Base-by-base conservation (phyloP, 441 rosid species). In the Rhodomyrtus psidioides region DNA sequence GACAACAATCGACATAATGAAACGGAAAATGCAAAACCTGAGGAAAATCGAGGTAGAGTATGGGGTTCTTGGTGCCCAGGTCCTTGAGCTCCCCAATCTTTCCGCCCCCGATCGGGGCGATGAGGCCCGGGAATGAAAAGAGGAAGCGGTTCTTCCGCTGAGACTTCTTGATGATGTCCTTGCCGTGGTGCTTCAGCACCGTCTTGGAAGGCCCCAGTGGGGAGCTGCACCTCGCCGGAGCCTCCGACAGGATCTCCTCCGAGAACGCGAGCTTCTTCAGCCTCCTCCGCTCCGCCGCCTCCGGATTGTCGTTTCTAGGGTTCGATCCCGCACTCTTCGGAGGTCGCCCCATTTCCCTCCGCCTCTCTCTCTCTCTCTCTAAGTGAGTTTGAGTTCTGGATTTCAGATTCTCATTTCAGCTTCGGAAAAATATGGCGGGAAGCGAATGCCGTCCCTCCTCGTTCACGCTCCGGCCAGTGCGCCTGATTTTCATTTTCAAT, bases 121-220 rank as follows among this genome's bases (percentile, higher is more conserved):
- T 89, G 21, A 96, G 98, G 26, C 98, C 98, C 2, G 99, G 98
- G 86, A 97, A 94, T 23, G 99, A 95, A 91, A 95, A 96, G 83
- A 95, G 95, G 84, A 90, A 97, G 1, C 97, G 95, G 85, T 94
- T 97, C 92, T 94, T 97, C 83, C 99, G 91, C 85, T 94, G 97
- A 6, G 98, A 95, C 82, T 96, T 97, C 87, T 94, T 90, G 84
- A 95, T 85, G 85, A 97, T 93, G 90, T 96, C 98, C 86, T 86
- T 90, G 84, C 98, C 98, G 34, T 94, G 96, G 90, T 97, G 98
- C 88, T 97, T 97, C 15, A 91, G 59, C 30, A 92, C 93, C 58
- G 90, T 92, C 79, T 93, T 96, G 9, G 98, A 92, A 0, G 98
- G 96, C 82, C 88, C 56, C 26, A 94, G 94, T 9, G 91, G 90